Evolutionary conservation across 164 flowering plant genomes (phyloP).

Genomic region (Sextonia rubra): DNA sequence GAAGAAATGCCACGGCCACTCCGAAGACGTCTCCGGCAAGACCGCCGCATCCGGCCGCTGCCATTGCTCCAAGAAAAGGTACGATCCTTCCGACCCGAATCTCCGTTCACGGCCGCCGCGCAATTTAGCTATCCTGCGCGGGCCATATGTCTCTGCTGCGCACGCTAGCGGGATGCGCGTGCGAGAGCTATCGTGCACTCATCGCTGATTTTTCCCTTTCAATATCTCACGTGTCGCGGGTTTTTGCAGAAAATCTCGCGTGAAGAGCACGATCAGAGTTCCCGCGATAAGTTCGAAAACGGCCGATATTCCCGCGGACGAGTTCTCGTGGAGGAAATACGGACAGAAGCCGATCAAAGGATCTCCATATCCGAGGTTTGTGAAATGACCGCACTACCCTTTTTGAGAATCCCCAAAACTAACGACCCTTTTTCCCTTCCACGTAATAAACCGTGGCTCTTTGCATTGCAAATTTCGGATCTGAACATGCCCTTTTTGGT

Average conservation of each 20-base stretch:
- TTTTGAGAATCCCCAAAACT: too few species aligned
- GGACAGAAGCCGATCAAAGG: conserved; percentile 91
- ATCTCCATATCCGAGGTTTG: conserved; percentile 74
- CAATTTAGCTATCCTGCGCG: neutral
- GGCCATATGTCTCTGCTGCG: neutral
- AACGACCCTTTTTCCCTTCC: too few species aligned
- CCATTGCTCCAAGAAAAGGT: conserved; percentile 76
- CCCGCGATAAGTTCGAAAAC: conserved; percentile 70
- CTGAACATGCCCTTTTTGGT: neutral
- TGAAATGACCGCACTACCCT: too few species aligned
- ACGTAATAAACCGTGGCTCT: too few species aligned
- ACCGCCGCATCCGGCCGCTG: conserved; percentile 45
- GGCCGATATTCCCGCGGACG: conserved; percentile 82
- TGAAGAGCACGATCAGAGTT: conserved; percentile 59
- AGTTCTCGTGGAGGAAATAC: conserved; percentile 81
- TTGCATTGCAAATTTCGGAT: too few species aligned
- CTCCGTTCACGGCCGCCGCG: neutral
- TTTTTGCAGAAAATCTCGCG: conserved; percentile 51
- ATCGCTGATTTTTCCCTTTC: neutral
- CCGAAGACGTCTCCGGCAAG: conserved; percentile 44
- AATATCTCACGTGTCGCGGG: neutral
- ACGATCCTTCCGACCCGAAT: conserved; percentile 1
- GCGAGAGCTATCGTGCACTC: too few species aligned
- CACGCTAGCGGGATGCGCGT: neutral
- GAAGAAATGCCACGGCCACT: conserved; percentile 48